These are phyloP conservation scores for Phialophora tarda DNA, from an alignment of 2,329 filamentous ascomycete genomes.

Conservation along the genomic window DNA sequence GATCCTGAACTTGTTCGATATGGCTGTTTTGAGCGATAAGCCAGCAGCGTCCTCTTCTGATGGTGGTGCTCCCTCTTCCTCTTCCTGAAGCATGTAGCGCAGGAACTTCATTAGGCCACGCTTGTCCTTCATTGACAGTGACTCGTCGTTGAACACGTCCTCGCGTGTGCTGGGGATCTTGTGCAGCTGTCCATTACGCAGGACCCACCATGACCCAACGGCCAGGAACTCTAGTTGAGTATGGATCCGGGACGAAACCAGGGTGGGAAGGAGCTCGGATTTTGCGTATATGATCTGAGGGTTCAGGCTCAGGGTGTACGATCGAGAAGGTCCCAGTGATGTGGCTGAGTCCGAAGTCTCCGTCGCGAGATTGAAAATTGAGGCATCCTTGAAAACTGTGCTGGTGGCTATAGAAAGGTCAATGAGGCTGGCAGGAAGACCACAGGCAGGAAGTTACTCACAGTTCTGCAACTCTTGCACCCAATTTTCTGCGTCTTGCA, in stretches of 20 bases:
- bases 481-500: constrained; percentile 82
- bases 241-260: constrained; percentile 89
- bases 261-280: constrained; percentile 74
- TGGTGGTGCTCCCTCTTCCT: constrained; percentile 56
- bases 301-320: constrained; percentile 82
- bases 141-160: constrained; percentile 81
- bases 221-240: constrained; percentile 91
- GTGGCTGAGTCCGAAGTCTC: constrained; percentile 34
- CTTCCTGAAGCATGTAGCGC: constrained; percentile 79
- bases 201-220: constrained; percentile 90
- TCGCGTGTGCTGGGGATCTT: constrained; percentile 88
- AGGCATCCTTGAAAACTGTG: constrained; percentile 47
- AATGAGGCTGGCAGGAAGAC: background rate
- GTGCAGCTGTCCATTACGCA: constrained; percentile 56
- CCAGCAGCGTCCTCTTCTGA: constrained; percentile 61
- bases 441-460: constrained; percentile 31
- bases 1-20: constrained; percentile 65
- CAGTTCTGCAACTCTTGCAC: constrained; percentile 55
- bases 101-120: constrained; percentile 90
- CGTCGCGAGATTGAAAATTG: constrained; percentile 45
- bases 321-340: constrained; percentile 67
- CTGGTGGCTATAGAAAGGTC: constrained; percentile 20
- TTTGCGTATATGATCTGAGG: constrained; percentile 86
- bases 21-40: constrained; percentile 55
- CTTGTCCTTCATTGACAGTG: constrained; percentile 80